Percentiles rank a stretch among this genome's conserved stretches.
Evolutionary conservation across 352 stramenopile species (phyloP).

Genomic region (Phytophthora ohioensis): DNA sequence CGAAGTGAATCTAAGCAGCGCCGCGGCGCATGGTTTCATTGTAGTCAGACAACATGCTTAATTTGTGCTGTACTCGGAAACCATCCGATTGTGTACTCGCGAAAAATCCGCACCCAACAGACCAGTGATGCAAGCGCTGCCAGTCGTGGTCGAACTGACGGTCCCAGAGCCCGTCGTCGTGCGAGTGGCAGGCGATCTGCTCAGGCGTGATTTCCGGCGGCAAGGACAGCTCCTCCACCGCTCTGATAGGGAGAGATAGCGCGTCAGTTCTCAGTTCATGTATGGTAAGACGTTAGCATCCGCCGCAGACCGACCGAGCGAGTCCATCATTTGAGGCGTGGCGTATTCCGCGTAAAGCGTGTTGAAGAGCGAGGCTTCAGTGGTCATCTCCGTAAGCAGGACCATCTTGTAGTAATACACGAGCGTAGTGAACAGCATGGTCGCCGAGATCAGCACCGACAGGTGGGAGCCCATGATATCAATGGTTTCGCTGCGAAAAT

Average conservation of each 20-base stretch:
- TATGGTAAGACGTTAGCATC: background rate
- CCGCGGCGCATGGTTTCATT: no score
- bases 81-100: no score
- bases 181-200: constrained; percentile 58
- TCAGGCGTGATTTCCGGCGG: constrained; percentile 38
- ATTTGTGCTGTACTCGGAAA: no score
- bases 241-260: constrained; percentile 25
- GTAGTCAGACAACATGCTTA: no score
- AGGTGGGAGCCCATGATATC: constrained; percentile 47
- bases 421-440: constrained; percentile 66
- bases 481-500: background rate
- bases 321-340: constrained; percentile 65
- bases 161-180: constrained; percentile 54
- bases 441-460: constrained; percentile 63
- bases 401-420: constrained; percentile 84
- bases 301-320: constrained; percentile 48
- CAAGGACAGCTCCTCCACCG: constrained; percentile 70
- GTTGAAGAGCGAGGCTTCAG: constrained; percentile 77
- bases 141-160: constrained; percentile 68
- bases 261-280: background rate
- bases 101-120: no score
- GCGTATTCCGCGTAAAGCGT: constrained; percentile 79
- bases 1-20: no score
- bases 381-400: constrained; percentile 75
- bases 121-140: constrained; percentile 75